These are phyloP conservation scores for Populus hybrid DNA, from an alignment of 441 rosid species.

Conservation along the genomic window DNA sequence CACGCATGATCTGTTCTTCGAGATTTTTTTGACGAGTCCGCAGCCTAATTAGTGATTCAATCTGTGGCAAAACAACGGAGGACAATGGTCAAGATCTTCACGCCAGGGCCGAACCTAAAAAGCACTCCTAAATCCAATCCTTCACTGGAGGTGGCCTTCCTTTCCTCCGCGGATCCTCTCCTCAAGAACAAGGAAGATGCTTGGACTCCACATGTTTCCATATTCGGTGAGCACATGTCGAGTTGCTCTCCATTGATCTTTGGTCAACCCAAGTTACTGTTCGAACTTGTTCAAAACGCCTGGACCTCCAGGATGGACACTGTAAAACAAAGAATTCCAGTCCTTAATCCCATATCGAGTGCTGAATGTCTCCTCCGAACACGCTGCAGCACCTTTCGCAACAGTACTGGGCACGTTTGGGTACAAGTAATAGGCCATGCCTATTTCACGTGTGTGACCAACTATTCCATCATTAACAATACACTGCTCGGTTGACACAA, in stretches of 20 bases:
- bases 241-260: conserved; percentile 36
- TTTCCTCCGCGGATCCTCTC: conserved; percentile 30
- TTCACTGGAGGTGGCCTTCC: conserved; percentile 38
- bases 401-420: conserved; percentile 42
- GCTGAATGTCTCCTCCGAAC: conserved; percentile 36
- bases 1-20: no score
- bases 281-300: conserved; percentile 48
- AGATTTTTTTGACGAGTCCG: no score
- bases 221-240: conserved; percentile 40
- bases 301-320: conserved; percentile 50
- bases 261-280: conserved; percentile 34
- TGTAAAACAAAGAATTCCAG: conserved; percentile 55
- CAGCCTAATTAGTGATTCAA: no score
- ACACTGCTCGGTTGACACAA: no score
- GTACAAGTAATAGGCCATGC: not conserved
- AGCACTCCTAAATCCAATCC: conserved; percentile 48
- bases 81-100: conserved; percentile 41
- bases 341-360: conserved; percentile 42
- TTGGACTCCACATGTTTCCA: conserved; percentile 53
- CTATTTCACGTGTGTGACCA: conserved; percentile 50
- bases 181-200: conserved; percentile 48
- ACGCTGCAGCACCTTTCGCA: conserved; percentile 42
- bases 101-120: conserved; percentile 47
- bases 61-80: conserved; percentile 31
- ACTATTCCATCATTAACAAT: conserved; percentile 44